Conservation (phyloP, 257 asterid genomes). For the Asclepias syriaca region DNA sequence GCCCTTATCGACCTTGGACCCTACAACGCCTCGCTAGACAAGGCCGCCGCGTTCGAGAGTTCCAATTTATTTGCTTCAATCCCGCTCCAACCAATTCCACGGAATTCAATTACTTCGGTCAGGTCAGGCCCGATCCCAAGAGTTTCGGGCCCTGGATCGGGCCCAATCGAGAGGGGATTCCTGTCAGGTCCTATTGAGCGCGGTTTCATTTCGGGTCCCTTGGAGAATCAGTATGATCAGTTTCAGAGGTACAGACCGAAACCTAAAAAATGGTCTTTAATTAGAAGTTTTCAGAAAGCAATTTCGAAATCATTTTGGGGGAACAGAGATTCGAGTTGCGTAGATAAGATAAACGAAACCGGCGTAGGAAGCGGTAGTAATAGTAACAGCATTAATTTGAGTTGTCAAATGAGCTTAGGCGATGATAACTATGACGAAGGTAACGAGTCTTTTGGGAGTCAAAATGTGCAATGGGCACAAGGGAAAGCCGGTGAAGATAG, state of each 20-base stretch:
- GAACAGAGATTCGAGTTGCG: slow-evolving; percentile 36
- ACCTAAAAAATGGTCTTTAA: slow-evolving; percentile 55
- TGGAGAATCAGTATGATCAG: slow-evolving; percentile 73
- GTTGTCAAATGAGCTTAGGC: slow-evolving; percentile 62
- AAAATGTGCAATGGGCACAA: slow-evolving; percentile 95
- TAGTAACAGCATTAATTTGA: slow-evolving; percentile 42
- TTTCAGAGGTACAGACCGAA: slow-evolving; percentile 67
- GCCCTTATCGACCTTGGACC: slow-evolving; percentile 40
- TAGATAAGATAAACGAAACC: slow-evolving; percentile 23
- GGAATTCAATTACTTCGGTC: slow-evolving; percentile 29
- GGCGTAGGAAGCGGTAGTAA: slow-evolving; percentile 35
- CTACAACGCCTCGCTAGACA: slow-evolving; percentile 44
- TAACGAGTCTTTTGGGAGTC: slow-evolving; percentile 60
- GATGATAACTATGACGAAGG: slow-evolving; percentile 61
- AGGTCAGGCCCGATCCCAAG: slow-evolving; percentile 66
- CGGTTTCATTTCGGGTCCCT: slow-evolving; percentile 78
- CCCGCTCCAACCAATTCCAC: slow-evolving; percentile 78
- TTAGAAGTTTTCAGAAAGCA: slow-evolving; percentile 45
- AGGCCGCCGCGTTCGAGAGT: slow-evolving; percentile 91
- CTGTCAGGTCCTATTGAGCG: slow-evolving; percentile 95
- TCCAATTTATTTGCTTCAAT: slow-evolving; percentile 77
- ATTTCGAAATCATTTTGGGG: slow-evolving; percentile 50
- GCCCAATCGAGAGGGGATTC: slow-evolving; percentile 76
- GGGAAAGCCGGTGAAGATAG: slow-evolving; percentile 98
- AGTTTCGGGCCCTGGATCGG: slow-evolving; percentile 45